A percentile compares a stretch with the other conserved stretches of the same genome.
Evolutionary conservation across 495 filamentous ascomycete genomes (phyloP).

Genomic region (Talaromyces wortmannii): DNA sequence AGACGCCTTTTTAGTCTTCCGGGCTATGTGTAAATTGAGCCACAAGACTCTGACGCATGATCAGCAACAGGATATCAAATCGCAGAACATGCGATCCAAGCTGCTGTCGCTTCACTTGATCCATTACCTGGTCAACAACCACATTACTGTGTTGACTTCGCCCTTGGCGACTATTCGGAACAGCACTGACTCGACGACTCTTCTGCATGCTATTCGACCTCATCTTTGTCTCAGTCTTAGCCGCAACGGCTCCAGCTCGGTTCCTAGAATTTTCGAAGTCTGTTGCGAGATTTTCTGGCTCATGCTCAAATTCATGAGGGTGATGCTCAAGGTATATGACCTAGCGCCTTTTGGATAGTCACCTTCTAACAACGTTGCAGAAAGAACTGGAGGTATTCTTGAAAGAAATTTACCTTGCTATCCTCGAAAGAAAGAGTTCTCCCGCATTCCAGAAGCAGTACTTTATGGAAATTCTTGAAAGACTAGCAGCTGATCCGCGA

Average conservation of each 20-base stretch:
- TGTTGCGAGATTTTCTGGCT: conserved; percentile 98
- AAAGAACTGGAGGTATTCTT: conserved; percentile 98
- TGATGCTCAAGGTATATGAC: conserved; percentile 73
- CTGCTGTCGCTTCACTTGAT: conserved; percentile 90
- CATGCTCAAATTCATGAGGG: conserved; percentile 88
- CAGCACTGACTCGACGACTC: conserved; percentile 81
- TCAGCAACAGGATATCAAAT: conserved; percentile 85
- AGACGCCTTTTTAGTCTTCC: conserved; percentile 94
- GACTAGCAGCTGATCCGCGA: conserved; percentile 76
- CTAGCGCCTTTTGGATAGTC: not conserved
- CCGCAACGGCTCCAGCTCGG: conserved; percentile 88
- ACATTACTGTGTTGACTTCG: conserved; percentile 79
- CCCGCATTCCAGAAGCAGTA: conserved; percentile 87
- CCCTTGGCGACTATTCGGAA: conserved; percentile 85
- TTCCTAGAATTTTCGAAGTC: conserved; percentile 86
- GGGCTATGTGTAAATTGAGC: conserved; percentile 94
- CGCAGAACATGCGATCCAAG: conserved; percentile 95
- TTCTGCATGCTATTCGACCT: conserved; percentile 93
- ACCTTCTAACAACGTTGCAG: conserved; percentile 25
- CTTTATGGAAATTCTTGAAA: conserved; percentile 77
- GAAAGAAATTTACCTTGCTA: conserved; percentile 94
- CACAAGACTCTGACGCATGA: conserved; percentile 85
- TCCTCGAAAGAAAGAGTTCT: conserved; percentile 80
- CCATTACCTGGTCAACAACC: conserved; percentile 88
- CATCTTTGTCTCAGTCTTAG: conserved; percentile 92